Conservation (phyloP, 768 basidiomycete species). For the Botryobasidium botryosum region DNA sequence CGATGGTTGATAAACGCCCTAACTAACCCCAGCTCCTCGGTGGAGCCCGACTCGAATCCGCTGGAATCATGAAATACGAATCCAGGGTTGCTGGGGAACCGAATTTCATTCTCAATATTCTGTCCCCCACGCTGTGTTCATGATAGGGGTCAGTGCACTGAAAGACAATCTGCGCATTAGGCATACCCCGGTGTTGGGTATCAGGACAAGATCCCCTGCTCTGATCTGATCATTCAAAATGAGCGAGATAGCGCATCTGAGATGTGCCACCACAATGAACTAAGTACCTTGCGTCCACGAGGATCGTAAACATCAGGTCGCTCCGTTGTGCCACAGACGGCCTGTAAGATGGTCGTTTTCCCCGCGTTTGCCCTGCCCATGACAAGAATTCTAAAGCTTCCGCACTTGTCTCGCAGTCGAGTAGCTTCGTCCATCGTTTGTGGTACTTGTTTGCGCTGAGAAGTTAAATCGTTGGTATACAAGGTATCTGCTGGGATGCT, state of each 20-base stretch:
- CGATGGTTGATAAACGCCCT: constrained; percentile 20
- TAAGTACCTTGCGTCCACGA: neutral
- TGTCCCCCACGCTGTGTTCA: constrained; percentile 21
- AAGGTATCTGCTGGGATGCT: too few species aligned
- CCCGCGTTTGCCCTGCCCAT: too few species aligned
- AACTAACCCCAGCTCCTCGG: constrained; percentile 18
- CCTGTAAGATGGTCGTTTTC: constrained; percentile 11
- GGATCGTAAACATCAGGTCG: constrained; percentile 4
- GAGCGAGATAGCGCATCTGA: neutral
- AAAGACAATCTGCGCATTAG: neutral
- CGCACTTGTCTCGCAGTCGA: too few species aligned
- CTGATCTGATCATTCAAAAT: neutral
- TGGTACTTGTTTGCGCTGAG: too few species aligned
- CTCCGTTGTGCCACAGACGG: constrained; percentile 8
- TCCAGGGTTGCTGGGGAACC: constrained; percentile 19
- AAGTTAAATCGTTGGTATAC: too few species aligned
- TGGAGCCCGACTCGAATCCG: constrained; percentile 25
- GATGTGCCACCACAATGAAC: neutral
- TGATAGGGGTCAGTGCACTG: neutral
- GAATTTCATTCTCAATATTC: constrained; percentile 20
- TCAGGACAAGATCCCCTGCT: neutral
- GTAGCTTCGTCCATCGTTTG: too few species aligned
- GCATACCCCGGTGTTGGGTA: too few species aligned
- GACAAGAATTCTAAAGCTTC: too few species aligned
- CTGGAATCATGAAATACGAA: constrained; percentile 29